Evolutionary conservation across 352 stramenopile species (phyloP), one percentile per base, ranked within the genome.

Genomic region (Achlya hypogyna): DNA sequence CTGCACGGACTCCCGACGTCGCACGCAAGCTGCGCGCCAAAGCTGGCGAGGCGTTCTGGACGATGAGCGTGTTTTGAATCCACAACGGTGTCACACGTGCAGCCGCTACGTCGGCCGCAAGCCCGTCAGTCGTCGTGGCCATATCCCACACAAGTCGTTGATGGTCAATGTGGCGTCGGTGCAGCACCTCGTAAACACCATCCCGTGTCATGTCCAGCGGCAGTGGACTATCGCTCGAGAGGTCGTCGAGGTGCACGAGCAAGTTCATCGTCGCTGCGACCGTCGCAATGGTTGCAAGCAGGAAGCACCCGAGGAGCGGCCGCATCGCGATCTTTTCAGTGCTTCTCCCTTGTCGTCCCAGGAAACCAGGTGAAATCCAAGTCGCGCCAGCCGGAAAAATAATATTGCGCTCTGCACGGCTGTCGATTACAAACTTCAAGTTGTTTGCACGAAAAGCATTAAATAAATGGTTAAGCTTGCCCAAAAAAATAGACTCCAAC

Each of bases 61-160:
- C 62, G 10, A 89, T 9, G 12, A 89, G 53, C 23, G 73, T 76
- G 70, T 89, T 89, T 54, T 84, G 75, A 58, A 89, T 67, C 81
- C 81, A 89, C 0, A 89, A 71, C 40, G 68, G 63, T 2, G 28
- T 31, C 29, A 31, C 9, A 12, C 4, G 9, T 14, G 53, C 25
- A 16, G 49, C n/a, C 25, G 29, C 18, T 10, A 63, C 6, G 53
- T 63, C 32, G 29, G 53, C 53, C 14, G 12, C 20, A 31, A 27
- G 18, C 8, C 20, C 6, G 0, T 25, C 29, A 3, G 53, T 29
- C 10, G 29, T 28, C 32, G 35, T 9, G n/a, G 25, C 32, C 22
- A 63, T 45, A 18, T 45, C 38, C 38, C 38, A 63, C 29, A 27
- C 27, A 29, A n/a, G 22, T 18, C 49, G 53, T 27, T 28, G 20